Conservation (phyloP, 495 filamentous ascomycete genomes). For the Penicillium tannophilum region DNA sequence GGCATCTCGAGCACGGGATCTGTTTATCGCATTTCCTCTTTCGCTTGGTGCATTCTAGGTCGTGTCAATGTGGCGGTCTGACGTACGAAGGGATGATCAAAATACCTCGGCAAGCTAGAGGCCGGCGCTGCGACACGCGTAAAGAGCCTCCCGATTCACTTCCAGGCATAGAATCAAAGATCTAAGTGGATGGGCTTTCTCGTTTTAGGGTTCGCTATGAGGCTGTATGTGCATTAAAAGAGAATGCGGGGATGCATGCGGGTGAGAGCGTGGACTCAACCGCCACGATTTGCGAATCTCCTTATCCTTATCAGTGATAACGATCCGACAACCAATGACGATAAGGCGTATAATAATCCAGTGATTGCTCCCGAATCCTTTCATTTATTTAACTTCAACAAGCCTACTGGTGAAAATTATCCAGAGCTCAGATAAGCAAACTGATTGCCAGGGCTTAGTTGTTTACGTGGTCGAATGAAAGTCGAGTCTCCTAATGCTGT, state of each 20-base stretch:
- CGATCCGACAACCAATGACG: neutral
- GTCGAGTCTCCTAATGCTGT: no score
- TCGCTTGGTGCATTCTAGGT: constrained; percentile 34
- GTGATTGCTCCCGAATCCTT: no score
- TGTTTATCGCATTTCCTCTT: constrained; percentile 39
- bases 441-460: no score
- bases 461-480: no score
- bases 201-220: constrained; percentile 5
- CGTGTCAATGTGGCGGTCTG: constrained; percentile 9
- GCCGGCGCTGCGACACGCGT: constrained; percentile 35
- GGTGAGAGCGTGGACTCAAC: constrained; percentile 15
- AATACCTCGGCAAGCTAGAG: constrained; percentile 36
- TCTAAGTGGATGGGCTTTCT: constrained; percentile 4
- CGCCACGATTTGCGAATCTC: neutral
- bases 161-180: constrained; percentile 11
- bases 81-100: neutral
- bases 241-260: constrained; percentile 13
- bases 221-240: constrained; percentile 6
- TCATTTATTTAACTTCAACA: neutral
- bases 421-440: neutral
- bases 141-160: constrained; percentile 15
- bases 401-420: neutral
- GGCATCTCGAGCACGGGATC: constrained; percentile 33
- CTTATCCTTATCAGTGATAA: constrained; percentile 1
- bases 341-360: neutral